These are phyloP conservation scores for Globisporangium irregulare DNA, from an alignment of 352 stramenopile species.

Conservation along the genomic window DNA sequence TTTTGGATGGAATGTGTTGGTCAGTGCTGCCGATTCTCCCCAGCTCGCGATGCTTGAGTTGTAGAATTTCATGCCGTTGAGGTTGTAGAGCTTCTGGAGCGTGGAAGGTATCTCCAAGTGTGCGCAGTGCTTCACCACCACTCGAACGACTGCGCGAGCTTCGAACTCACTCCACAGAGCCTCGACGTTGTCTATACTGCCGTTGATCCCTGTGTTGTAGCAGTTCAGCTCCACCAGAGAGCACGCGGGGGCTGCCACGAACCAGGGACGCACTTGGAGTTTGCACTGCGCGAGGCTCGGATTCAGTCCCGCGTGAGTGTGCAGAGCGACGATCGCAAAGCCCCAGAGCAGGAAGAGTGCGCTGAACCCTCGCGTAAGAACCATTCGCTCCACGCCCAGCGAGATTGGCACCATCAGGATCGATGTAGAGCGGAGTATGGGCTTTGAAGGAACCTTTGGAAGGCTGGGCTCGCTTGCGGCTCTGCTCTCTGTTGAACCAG, in stretches of 20 bases:
- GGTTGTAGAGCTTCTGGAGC: constrained; percentile 16
- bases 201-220: background rate
- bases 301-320: background rate
- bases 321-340: background rate
- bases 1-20: constrained; percentile 15
- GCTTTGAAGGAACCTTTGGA: background rate
- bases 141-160: background rate
- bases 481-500: too few species aligned
- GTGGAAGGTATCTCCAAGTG: constrained; percentile 9
- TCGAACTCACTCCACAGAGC: constrained; percentile 12
- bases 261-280: background rate
- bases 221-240: background rate
- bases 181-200: constrained; percentile 11
- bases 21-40: constrained; percentile 15
- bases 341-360: constrained; percentile 10
- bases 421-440: background rate
- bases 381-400: background rate
- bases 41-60: constrained; percentile 24
- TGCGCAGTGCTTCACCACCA: constrained; percentile 6
- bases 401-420: background rate
- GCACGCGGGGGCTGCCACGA: background rate
- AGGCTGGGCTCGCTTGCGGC: background rate
- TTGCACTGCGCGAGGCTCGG: constrained; percentile 2
- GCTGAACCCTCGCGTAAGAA: background rate
- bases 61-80: constrained; percentile 30